These are phyloP conservation scores for Oryza meyeriana DNA, from an alignment of 176 grass and related monocot genomes.

Conservation along the genomic window DNA sequence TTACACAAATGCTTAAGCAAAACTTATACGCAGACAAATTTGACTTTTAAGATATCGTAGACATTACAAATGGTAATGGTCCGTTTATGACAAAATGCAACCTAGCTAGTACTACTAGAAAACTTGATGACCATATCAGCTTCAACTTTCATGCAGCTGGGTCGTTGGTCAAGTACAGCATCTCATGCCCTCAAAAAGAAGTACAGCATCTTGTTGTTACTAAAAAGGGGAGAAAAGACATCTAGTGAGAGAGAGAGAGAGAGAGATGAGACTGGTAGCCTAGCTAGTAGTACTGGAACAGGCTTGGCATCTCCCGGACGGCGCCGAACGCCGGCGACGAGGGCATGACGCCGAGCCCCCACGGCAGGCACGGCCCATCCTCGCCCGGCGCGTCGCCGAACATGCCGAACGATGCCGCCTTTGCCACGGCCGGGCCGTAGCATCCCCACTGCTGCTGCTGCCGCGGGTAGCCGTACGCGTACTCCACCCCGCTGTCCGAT, in stretches of 20 bases:
- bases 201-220: slow-evolving; percentile 43
- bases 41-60: neutral
- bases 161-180: slow-evolving; percentile 62
- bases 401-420: slow-evolving; percentile 40
- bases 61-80: neutral
- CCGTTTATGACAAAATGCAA: neutral
- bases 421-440: slow-evolving; percentile 54
- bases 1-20: no score
- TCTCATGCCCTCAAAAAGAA: slow-evolving; percentile 52
- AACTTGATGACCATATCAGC: slow-evolving; percentile 3
- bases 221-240: slow-evolving; percentile 28
- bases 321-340: slow-evolving; percentile 57
- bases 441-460: slow-evolving; percentile 77
- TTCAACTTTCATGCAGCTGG: slow-evolving; percentile 41
- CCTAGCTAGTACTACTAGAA: neutral
- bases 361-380: slow-evolving; percentile 63
- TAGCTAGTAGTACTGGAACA: slow-evolving; percentile 87
- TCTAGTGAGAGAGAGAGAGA: neutral
- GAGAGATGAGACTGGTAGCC: neutral
- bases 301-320: slow-evolving; percentile 62
- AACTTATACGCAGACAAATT: no score
- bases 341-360: slow-evolving; percentile 75
- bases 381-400: slow-evolving; percentile 42
- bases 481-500: slow-evolving; percentile 35
- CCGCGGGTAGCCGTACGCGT: slow-evolving; percentile 57